Conservation (phyloP, 2,329 filamentous ascomycete species). For the Talaromyces funiculosus region DNA sequence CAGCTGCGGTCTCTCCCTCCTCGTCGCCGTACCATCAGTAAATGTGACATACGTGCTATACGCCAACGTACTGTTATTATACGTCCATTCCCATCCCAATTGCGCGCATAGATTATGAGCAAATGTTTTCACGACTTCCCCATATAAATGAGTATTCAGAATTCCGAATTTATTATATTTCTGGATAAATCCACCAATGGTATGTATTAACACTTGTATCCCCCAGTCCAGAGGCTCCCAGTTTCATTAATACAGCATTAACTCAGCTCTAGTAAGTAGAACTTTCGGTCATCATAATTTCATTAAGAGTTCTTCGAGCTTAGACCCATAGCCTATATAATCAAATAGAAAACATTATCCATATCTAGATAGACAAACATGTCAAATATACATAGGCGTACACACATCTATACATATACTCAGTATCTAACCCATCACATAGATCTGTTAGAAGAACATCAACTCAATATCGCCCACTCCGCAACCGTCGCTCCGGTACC, state of each 20-base stretch:
- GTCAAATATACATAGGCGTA: no score
- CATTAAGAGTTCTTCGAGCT: no score
- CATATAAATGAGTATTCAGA: conserved; percentile 33
- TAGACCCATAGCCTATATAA: no score
- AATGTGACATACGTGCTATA: conserved; percentile 27
- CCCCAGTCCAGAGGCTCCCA: no score
- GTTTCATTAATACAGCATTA: no score
- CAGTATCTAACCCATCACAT: neutral
- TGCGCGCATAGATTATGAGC: conserved; percentile 41
- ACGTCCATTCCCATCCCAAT: conserved; percentile 28
- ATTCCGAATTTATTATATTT: no score
- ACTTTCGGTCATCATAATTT: no score
- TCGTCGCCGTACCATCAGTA: conserved; percentile 37
- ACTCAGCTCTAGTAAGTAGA: no score
- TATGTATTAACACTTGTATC: no score
- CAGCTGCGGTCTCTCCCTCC: conserved; percentile 46
- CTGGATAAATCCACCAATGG: no score
- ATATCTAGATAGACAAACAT: no score
- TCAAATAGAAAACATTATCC: neutral
- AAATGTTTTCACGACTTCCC: conserved; percentile 40
- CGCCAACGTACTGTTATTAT: conserved; percentile 25
- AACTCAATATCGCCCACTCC: conserved; percentile 42
- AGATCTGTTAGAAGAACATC: neutral
- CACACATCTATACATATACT: neutral
- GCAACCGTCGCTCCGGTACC: conserved; percentile 43